These are phyloP conservation scores for Colletotrichum falcatum DNA, from an alignment of 2,329 filamentous ascomycete species.

Conservation along the genomic window DNA sequence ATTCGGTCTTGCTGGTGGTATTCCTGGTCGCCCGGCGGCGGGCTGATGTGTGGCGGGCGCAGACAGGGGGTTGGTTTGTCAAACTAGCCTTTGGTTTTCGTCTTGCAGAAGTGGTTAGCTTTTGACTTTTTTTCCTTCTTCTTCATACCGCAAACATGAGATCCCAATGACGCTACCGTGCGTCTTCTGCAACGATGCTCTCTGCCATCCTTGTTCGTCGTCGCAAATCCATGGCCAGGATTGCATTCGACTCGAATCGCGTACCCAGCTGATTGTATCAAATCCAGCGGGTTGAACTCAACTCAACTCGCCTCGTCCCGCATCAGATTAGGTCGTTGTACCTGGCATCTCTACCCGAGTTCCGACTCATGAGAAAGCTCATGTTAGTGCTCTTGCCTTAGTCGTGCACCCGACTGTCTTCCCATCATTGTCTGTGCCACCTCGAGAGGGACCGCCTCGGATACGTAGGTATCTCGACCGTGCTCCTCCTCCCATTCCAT, in stretches of 20 bases:
- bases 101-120: constrained; percentile 13
- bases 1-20: too few relatives aligned
- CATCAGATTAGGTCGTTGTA: constrained; percentile 16
- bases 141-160: constrained; percentile 20
- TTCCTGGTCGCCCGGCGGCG: neutral
- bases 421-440: too few relatives aligned
- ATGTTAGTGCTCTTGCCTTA: constrained; percentile 3
- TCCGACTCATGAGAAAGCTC: constrained; percentile 27
- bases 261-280: neutral
- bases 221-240: neutral
- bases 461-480: too few relatives aligned
- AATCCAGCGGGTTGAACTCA: constrained; percentile 13
- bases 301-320: constrained; percentile 32
- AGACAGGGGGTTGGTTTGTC: constrained; percentile 1
- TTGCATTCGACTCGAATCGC: neutral
- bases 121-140: neutral
- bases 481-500: neutral
- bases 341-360: constrained; percentile 3
- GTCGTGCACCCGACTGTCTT: constrained; percentile 12
- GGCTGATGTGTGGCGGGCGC: neutral
- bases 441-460: constrained; percentile 8
- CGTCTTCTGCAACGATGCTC: constrained; percentile 16
- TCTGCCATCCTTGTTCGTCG: neutral
- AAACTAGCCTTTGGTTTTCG: constrained; percentile 23
- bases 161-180: constrained; percentile 33